These are phyloP conservation scores for Vickermania ingenoplastis DNA, from an alignment of 208 protist species.

Conservation along the genomic window DNA sequence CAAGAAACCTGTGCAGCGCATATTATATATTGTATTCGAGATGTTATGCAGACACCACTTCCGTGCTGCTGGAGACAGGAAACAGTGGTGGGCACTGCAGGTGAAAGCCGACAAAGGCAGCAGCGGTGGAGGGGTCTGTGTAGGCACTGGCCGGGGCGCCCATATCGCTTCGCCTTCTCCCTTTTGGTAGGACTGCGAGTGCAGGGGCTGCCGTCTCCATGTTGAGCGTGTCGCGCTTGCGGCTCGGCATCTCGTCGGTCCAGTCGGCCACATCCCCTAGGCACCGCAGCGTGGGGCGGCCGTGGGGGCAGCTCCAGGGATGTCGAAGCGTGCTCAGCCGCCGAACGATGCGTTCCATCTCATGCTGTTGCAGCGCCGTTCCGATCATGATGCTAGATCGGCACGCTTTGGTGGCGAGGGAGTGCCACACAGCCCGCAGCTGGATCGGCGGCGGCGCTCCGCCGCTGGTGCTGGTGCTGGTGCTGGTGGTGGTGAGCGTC, in stretches of 20 bases:
- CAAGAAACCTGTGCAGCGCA: no score
- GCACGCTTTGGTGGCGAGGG: constrained; percentile 89
- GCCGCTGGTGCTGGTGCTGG: not conserved
- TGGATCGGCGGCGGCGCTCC: not conserved
- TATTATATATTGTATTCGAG: no score
- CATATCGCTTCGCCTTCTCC: no score
- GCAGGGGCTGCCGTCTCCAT: no score
- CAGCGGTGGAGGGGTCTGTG: no score
- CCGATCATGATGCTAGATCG: constrained; percentile 92
- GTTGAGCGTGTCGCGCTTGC: not conserved
- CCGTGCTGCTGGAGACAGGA: no score
- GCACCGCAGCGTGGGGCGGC: constrained; percentile 83
- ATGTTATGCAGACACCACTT: no score
- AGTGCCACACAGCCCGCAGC: constrained; percentile 81
- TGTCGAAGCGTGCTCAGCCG: constrained; percentile 71
- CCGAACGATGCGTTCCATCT: constrained; percentile 74
- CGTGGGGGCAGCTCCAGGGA: constrained; percentile 94
- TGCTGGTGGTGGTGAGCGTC: constrained; percentile 24
- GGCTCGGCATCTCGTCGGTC: not conserved
- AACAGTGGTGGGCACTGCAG: no score
- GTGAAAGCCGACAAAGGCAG: no score
- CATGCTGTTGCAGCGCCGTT: constrained; percentile 49
- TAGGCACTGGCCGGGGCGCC: no score
- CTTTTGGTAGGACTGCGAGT: no score
- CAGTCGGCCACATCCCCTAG: constrained; percentile 26